A percentile compares a stretch with the other conserved stretches of the same genome.
Conservation (phyloP, 371 early-diverging fungal species). For the Mucor ambiguus region DNA sequence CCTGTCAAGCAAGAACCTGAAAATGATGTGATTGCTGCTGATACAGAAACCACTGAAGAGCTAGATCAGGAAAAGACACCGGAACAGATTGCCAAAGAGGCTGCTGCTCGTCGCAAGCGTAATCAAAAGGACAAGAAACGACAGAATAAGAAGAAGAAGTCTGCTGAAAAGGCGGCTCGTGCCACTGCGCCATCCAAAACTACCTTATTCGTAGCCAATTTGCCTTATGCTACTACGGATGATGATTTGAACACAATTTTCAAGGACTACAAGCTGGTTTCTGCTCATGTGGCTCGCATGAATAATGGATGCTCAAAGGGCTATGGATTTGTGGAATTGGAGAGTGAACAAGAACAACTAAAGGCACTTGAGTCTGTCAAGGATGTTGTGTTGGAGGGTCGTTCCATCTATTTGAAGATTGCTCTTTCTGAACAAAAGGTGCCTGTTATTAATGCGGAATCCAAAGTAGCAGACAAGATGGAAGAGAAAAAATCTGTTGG, state of each 20-base stretch:
- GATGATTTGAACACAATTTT: conserved; percentile 75
- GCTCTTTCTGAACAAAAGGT: conserved; percentile 59
- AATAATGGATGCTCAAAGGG: conserved; percentile 79
- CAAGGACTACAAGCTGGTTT: conserved; percentile 72
- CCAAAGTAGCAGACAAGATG: background rate
- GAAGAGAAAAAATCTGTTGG: background rate
- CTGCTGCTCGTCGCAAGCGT: conserved; percentile 11
- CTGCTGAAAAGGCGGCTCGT: conserved; percentile 3
- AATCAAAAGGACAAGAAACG: conserved; percentile 16
- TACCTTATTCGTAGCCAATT: conserved; percentile 89
- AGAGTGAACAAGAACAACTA: conserved; percentile 76
- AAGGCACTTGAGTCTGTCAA: conserved; percentile 70
- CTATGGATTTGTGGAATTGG: conserved; percentile 91
- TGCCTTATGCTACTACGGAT: conserved; percentile 85
- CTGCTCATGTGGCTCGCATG: conserved; percentile 73
- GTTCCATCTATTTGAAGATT: conserved; percentile 73
- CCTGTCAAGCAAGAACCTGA: background rate
- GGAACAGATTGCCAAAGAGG: background rate
- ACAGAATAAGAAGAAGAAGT: conserved; percentile 14
- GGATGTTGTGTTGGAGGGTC: conserved; percentile 66
- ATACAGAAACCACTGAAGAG: background rate
- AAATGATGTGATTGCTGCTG: background rate
- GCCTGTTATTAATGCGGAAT: background rate
- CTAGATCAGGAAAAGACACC: background rate
- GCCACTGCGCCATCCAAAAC: conserved; percentile 76